phyloP scores from a whole-genome alignment of 2,329 filamentous ascomycete genomes.

The Dactylellina parvicollis region DNA sequence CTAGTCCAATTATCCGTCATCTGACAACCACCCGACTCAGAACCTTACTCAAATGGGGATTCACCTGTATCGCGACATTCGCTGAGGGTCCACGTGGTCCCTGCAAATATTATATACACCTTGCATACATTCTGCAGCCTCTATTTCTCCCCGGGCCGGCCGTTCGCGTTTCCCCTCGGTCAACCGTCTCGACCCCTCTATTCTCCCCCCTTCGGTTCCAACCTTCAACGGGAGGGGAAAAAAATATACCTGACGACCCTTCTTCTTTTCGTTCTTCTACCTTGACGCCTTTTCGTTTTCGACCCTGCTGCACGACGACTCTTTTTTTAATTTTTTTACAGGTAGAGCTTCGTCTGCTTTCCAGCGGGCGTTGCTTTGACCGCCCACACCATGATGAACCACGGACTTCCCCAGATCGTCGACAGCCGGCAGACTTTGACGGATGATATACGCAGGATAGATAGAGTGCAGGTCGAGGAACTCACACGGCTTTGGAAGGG shows the following conservation, averaged over 20 bases:
- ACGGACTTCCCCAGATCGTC: conserved; percentile 59
- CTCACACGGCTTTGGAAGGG: conserved; percentile 66
- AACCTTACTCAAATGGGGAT: conserved; percentile 52
- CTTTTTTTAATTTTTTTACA: conserved; percentile 19
- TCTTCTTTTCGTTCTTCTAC: conserved; percentile 19
- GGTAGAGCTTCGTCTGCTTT: conserved; percentile 22
- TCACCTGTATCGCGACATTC: conserved; percentile 48
- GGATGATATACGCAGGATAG: conserved; percentile 60
- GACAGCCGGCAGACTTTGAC: conserved; percentile 61
- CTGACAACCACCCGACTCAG: conserved; percentile 50
- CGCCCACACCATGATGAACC: conserved; percentile 48
- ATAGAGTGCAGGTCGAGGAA: conserved; percentile 61
- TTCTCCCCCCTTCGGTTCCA: conserved; percentile 19
- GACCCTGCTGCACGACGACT: conserved; percentile 7
- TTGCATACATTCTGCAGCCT: conserved; percentile 54
- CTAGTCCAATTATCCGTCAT: conserved; percentile 50
- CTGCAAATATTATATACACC: conserved; percentile 31
- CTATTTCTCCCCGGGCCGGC: conserved; percentile 33
- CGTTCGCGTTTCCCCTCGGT: conserved; percentile 12
- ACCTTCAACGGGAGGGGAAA: too few relatives aligned
- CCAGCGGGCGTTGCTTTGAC: conserved; percentile 7
- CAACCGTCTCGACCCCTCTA: conserved; percentile 33
- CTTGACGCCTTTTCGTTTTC: conserved; percentile 29
- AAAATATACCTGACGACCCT: conserved; percentile 1
- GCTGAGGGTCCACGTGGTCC: conserved; percentile 53